Evolutionary conservation across 2,329 filamentous ascomycete species (phyloP), one percentile per base, ranked within the genome.

Genomic region (Neonectria hederae): DNA sequence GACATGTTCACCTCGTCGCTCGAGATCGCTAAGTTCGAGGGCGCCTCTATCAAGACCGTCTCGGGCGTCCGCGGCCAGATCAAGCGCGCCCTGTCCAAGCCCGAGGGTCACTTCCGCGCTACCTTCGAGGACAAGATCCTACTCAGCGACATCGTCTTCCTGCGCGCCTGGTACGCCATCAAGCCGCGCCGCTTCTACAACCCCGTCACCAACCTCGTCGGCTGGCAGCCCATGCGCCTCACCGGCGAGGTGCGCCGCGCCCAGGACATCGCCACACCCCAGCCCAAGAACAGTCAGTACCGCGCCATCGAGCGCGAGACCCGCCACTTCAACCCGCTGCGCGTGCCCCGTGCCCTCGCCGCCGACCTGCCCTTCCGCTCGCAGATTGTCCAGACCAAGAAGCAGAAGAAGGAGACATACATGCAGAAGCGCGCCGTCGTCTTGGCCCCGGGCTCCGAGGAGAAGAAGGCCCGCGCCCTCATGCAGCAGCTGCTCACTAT

Each of bases 61-160:
- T 97, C 94, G 1, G 97, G 97, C 56, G 90, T 99, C 65, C 88
- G 96, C 45, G 96, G 96, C 66, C 96, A 99, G 80, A 97, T 99
- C 87, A 99, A 99, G 83, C 90, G 94, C 65, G 95, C 96, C 0
- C 86, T 99, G 1, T 90, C 89, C 77, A 97, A 97, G 74, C 95
- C 96, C 1, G 96, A 99, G 70, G 96, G 96, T 53, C 91, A 95
- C 80, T 98, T 97, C 88, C 90, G 97, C 74, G 96, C 96, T 24
- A 98, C 96, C 0, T 99, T 99, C 72, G 96, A 99, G 80, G 96
- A 99, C 86, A 99, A 98, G 83, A 93, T 99, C 66, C 86, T 99
- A 55, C 94, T 97, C 87, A 93, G 90, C 78, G 96, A 99, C 77
- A 97, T 99, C 70, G 92, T 98, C 66, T 98, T 99, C 84, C 82